A percentile compares a stretch with the other conserved stretches of the same genome.
phyloP scores from a whole-genome alignment of 805 yeast species.

The Cyberlindnera bimundalis region DNA sequence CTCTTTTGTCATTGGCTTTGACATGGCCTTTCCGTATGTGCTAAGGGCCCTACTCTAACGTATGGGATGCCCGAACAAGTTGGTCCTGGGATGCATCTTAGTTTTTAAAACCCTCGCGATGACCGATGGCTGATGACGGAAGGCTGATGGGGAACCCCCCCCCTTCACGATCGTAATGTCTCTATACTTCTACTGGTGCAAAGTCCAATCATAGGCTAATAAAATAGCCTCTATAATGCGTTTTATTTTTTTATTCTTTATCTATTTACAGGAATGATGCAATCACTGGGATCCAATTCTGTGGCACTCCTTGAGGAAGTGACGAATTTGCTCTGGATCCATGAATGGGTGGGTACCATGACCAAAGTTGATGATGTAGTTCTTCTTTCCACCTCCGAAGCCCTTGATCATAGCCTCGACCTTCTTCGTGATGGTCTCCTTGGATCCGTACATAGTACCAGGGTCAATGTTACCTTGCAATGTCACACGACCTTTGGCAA shows the following conservation, averaged over 20 bases:
- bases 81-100: neutral
- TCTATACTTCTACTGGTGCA: no score
- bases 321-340: conserved; percentile 86
- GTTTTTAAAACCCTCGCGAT: neutral
- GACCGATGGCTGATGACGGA: neutral
- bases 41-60: no score
- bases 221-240: no score
- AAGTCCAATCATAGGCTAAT: no score
- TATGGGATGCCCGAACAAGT: neutral
- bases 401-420: conserved; percentile 86
- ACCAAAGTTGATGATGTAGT: conserved; percentile 92
- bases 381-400: conserved; percentile 90
- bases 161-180: no score
- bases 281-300: conserved; percentile 55
- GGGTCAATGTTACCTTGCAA: conserved; percentile 97
- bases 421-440: conserved; percentile 73
- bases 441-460: conserved; percentile 87
- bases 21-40: no score
- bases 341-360: conserved; percentile 98
- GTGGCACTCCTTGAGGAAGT: conserved; percentile 85
- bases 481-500: conserved; percentile 71
- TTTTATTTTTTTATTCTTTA: neutral
- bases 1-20: neutral
- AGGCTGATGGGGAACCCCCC: no score
- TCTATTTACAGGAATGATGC: neutral